phyloP scores from a whole-genome alignment of 2,329 filamentous ascomycete species.

The Alternaria triticina region DNA sequence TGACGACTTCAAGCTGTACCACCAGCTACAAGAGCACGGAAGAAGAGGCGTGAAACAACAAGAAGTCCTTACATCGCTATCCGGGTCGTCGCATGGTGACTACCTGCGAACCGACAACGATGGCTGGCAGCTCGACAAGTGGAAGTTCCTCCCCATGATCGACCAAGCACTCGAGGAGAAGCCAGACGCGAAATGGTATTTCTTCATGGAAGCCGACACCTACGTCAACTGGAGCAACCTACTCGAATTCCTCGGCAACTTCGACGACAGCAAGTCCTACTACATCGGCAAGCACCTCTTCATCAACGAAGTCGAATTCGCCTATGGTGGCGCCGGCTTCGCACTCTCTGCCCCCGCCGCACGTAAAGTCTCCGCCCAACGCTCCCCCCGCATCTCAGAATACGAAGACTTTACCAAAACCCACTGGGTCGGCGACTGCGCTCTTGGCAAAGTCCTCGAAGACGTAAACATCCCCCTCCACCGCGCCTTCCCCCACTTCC shows the following conservation, averaged over 20 bases:
- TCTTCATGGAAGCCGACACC: conserved; percentile 49
- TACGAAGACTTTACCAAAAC: conserved; percentile 47
- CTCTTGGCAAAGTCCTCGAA: conserved; percentile 46
- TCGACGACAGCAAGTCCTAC: conserved; percentile 48
- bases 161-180: conserved; percentile 53
- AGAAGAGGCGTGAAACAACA: conserved; percentile 49
- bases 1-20: conserved; percentile 62
- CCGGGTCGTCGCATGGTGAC: conserved; percentile 44
- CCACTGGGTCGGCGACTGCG: conserved; percentile 50
- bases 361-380: conserved; percentile 41
- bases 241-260: conserved; percentile 48
- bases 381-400: conserved; percentile 34
- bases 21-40: conserved; percentile 54
- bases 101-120: conserved; percentile 44
- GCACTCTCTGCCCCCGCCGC: conserved; percentile 52
- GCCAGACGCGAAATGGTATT: conserved; percentile 47
- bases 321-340: conserved; percentile 55
- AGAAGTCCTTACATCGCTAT: conserved; percentile 37
- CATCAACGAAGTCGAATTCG: conserved; percentile 54
- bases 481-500: conserved; percentile 53
- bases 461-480: conserved; percentile 45
- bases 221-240: conserved; percentile 48
- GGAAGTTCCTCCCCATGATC: conserved; percentile 65
- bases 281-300: conserved; percentile 54
- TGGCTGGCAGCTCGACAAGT: conserved; percentile 64